phyloP scores from a whole-genome alignment of 257 asterid species.

The Echium plantagineum region DNA sequence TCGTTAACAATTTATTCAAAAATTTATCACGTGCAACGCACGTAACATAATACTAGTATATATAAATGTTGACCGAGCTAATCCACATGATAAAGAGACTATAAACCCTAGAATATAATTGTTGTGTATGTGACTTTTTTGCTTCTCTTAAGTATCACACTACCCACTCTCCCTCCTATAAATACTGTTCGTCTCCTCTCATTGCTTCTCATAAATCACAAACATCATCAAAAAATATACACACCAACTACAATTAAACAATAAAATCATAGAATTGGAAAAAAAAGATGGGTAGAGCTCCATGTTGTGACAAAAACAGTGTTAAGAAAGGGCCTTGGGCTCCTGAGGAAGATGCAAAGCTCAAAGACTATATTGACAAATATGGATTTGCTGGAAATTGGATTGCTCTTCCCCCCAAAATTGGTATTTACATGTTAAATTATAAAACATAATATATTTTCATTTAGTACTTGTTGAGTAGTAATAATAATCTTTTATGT shows the following conservation, averaged over 20 bases:
- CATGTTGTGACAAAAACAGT: constrained; percentile 89
- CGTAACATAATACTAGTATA: too few relatives aligned
- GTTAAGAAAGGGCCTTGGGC: constrained; percentile 98
- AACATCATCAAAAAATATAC: not conserved
- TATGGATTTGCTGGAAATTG: constrained; percentile 83
- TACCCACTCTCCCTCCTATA: constrained; percentile 58
- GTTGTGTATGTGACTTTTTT: constrained; percentile 39
- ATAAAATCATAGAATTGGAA: not conserved
- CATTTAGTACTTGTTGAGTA: too few relatives aligned
- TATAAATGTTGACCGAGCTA: constrained; percentile 31
- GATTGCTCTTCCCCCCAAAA: constrained; percentile 98
- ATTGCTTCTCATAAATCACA: constrained; percentile 16
- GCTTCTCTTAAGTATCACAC: constrained; percentile 45
- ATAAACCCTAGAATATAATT: constrained; percentile 55
- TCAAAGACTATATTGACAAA: constrained; percentile 71
- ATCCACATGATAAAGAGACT: constrained; percentile 40
- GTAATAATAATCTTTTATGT: not conserved
- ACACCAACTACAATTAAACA: not conserved
- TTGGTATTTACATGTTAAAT: constrained; percentile 33
- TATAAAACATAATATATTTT: too few relatives aligned
- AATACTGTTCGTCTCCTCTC: constrained; percentile 51
- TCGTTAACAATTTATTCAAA: too few relatives aligned
- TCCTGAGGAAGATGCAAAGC: constrained; percentile 88
- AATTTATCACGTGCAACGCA: too few relatives aligned
- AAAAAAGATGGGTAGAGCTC: constrained; percentile 83